Base-by-base conservation (phyloP, 164 flowering plant genomes). In the Hamamelis virginiana region DNA sequence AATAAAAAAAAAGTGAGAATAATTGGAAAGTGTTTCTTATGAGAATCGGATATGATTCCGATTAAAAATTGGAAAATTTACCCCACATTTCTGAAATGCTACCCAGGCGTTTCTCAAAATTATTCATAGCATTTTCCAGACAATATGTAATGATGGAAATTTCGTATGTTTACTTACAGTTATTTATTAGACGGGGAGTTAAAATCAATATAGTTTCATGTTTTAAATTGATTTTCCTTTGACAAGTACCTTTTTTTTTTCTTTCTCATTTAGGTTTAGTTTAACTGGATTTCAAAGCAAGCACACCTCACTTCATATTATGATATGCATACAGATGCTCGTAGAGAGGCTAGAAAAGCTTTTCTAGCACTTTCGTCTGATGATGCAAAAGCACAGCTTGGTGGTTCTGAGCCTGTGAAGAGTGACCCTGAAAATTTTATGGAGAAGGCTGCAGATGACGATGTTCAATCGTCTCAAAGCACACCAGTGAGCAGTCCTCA, bases 281-380 rank as follows among this genome's bases (percentile, higher is more conserved):
- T 47, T 64, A 48, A 16, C 45, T 47, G 9, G 28, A 15, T 52
- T 66, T 44, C n/a, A 41, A 51, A n/a, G n/a, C 41, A 4, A 46
- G 23, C 19, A 45, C 28, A 45, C 55, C 21, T 45, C 22, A 9
- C 25, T 22, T 55, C 38, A 8, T 56, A 16, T 16, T 44, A 18
- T 38, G 44, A 16, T 72, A n/a, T 65, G 14, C 16, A 46, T 64
- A 67, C 75, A 94, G 97, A 87, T 83, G 85, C 86, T 59, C 90
- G 91, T 10, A 79, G 98, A 72, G 92, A 90, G 80, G 98, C 96
- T 57, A 85, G 98, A 69, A 92, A 87, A 84, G 97, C 98, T 57
- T 87, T 94, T 63, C 71, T 94, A 44, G 97, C 97, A 47, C 86
- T 92, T 78, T 86, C 93, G 59, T 73, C 85, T 28, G 85, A 82